phyloP scores from a whole-genome alignment of 495 filamentous ascomycete genomes.

The Symbiotaphrina buchneri region DNA sequence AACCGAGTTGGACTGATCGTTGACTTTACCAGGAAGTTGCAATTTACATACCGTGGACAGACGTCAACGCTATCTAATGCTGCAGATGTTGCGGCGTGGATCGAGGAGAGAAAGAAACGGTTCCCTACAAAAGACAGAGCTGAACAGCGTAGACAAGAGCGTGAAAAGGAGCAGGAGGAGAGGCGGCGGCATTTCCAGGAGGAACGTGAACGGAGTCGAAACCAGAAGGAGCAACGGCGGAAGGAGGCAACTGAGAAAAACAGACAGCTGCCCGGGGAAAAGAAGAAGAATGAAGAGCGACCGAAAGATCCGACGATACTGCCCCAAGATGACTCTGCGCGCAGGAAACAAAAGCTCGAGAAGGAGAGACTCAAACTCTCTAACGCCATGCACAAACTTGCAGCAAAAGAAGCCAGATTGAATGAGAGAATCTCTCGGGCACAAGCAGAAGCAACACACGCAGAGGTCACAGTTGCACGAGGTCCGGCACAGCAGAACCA shows the following conservation, averaged over 20 bases:
- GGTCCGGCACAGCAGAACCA: too few species aligned
- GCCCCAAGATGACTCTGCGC: too few species aligned
- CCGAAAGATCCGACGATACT: constrained; percentile 3
- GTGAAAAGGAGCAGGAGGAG: constrained; percentile 2
- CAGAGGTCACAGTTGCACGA: too few species aligned
- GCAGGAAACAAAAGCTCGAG: too few species aligned
- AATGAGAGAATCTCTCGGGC: too few species aligned
- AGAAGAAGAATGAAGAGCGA: constrained; percentile 2
- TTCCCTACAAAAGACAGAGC: constrained; percentile 38
- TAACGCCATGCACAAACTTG: too few species aligned
- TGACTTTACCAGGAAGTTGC: constrained; percentile 10
- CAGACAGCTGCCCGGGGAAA: not conserved
- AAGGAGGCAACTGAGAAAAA: constrained; percentile 1
- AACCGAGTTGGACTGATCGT: constrained; percentile 1
- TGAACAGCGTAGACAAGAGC: constrained; percentile 2
- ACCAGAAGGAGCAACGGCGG: constrained; percentile 2
- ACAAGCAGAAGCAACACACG: too few species aligned
- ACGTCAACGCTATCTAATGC: constrained; percentile 14
- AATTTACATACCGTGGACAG: constrained; percentile 19
- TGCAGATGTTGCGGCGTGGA: constrained; percentile 53
- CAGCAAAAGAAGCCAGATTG: too few species aligned
- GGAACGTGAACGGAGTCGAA: constrained; percentile 4
- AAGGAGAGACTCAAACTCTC: too few species aligned
- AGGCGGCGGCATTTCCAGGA: not conserved
- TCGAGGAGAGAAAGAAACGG: constrained; percentile 53